These are phyloP conservation scores for Neospora caninum DNA, from an alignment of 169 alveolate genomes.

Conservation along the genomic window DNA sequence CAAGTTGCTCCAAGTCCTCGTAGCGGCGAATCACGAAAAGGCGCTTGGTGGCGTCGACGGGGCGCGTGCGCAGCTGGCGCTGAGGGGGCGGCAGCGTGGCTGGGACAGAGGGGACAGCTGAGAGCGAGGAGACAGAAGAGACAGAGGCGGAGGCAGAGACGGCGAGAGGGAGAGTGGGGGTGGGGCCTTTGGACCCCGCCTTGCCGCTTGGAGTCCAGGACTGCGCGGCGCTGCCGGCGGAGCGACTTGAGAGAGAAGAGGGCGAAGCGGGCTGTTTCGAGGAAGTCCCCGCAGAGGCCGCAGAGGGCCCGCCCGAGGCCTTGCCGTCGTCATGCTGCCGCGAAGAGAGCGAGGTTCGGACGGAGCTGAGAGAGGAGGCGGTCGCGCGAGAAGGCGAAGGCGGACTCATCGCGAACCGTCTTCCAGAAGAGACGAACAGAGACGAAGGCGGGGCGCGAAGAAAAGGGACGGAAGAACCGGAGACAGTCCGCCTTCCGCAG, in stretches of 20 bases:
- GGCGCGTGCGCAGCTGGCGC: conserved; percentile 48
- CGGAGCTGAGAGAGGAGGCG: background rate
- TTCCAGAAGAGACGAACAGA: background rate
- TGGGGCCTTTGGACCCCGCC: background rate
- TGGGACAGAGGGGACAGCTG: background rate
- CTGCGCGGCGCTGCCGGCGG: background rate
- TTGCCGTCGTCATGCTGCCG: background rate
- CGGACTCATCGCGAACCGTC: background rate
- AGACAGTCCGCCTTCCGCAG: background rate
- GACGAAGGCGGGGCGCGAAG: background rate
- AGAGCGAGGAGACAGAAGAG: background rate
- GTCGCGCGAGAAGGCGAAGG: background rate
- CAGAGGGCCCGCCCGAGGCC: too few species aligned
- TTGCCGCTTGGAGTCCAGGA: background rate
- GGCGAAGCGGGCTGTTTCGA: background rate
- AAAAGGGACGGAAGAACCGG: background rate
- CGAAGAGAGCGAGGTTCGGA: background rate
- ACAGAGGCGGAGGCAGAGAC: background rate
- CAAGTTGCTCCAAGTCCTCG: conserved; percentile 50
- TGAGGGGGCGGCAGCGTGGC: conserved; percentile 28
- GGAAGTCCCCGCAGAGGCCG: too few species aligned
- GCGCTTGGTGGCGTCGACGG: conserved; percentile 56
- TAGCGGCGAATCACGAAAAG: conserved; percentile 17
- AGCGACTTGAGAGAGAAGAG: background rate
- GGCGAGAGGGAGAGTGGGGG: background rate